Evolutionary conservation across 2,329 filamentous ascomycete species (phyloP).

Genomic region (Triangularia verruculosa): DNA sequence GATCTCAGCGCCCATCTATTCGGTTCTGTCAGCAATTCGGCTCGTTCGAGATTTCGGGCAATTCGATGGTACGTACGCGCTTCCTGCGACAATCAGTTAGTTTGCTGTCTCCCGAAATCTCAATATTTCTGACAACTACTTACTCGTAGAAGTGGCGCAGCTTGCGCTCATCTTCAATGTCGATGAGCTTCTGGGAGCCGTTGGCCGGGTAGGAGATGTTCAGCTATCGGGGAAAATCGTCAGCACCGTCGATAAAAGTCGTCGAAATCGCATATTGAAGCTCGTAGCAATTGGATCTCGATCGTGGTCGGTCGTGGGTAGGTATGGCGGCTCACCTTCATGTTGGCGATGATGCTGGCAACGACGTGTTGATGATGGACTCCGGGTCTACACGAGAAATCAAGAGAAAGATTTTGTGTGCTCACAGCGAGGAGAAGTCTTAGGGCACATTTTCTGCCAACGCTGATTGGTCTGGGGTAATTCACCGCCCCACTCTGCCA

Average conservation of each 20-base stretch:
- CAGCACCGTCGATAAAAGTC: slow-evolving; percentile 30
- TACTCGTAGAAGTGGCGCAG: slow-evolving; percentile 98
- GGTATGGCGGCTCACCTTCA: slow-evolving; percentile 27
- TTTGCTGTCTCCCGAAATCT: neutral
- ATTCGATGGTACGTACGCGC: slow-evolving; percentile 27
- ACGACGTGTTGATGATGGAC: slow-evolving; percentile 28
- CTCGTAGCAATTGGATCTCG: slow-evolving; percentile 6
- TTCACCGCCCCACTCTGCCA: slow-evolving; percentile 3
- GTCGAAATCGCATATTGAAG: neutral
- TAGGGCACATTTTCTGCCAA: slow-evolving; percentile 28
- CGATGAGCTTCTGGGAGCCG: slow-evolving; percentile 99
- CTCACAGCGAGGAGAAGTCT: slow-evolving; percentile 20
- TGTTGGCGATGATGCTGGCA: slow-evolving; percentile 31
- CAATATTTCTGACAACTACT: slow-evolving; percentile 36
- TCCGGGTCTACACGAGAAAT: slow-evolving; percentile 26
- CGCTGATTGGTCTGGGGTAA: slow-evolving; percentile 19
- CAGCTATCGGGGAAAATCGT: slow-evolving; percentile 43
- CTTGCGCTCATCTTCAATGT: slow-evolving; percentile 99
- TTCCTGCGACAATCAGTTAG: slow-evolving; percentile 18
- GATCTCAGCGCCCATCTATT: slow-evolving; percentile 84
- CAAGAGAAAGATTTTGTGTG: slow-evolving; percentile 31
- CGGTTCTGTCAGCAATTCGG: slow-evolving; percentile 26
- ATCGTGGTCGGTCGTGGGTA: neutral
- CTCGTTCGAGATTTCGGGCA: slow-evolving; percentile 7
- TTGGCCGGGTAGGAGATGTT: slow-evolving; percentile 90